These are phyloP conservation scores for Fragaria nilgerrensis DNA, from an alignment of 306 rosid species.

Conservation along the genomic window DNA sequence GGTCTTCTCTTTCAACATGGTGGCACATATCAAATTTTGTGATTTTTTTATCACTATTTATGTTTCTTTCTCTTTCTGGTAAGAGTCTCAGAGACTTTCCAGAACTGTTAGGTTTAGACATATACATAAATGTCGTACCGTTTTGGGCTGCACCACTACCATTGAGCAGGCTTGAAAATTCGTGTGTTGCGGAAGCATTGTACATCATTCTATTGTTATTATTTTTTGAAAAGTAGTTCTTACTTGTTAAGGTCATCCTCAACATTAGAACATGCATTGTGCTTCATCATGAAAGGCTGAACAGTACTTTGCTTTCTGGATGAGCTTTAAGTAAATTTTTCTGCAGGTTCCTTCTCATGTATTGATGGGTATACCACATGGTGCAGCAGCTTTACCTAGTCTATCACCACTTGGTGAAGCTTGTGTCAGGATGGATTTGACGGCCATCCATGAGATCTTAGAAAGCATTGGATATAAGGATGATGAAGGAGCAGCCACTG, in stretches of 20 bases:
- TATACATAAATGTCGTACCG: neutral
- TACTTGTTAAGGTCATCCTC: slow-evolving; percentile 10
- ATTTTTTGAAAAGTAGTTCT: neutral
- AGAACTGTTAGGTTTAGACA: neutral
- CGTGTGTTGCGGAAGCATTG: neutral
- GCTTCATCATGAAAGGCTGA: slow-evolving; percentile 14
- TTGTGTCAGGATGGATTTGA: slow-evolving; percentile 77
- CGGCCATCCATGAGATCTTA: slow-evolving; percentile 81
- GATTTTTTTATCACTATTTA: neutral
- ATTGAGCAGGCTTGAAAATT: neutral
- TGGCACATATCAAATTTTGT: neutral
- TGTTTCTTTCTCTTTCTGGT: neutral
- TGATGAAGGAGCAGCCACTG: slow-evolving; percentile 90
- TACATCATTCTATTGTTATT: neutral
- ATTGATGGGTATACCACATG: slow-evolving; percentile 82
- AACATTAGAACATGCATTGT: slow-evolving; percentile 11
- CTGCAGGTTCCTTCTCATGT: slow-evolving; percentile 84
- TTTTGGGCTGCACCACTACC: neutral
- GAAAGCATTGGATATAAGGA: slow-evolving; percentile 88
- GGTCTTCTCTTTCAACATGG: neutral
- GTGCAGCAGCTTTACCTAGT: slow-evolving; percentile 44
- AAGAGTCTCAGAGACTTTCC: neutral
- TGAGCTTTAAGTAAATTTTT: slow-evolving; percentile 25
- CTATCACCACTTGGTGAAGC: slow-evolving; percentile 85
- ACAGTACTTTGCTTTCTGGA: slow-evolving; percentile 27